phyloP scores from a whole-genome alignment of 805 yeast genomes.

The Yarrowia sp. region DNA sequence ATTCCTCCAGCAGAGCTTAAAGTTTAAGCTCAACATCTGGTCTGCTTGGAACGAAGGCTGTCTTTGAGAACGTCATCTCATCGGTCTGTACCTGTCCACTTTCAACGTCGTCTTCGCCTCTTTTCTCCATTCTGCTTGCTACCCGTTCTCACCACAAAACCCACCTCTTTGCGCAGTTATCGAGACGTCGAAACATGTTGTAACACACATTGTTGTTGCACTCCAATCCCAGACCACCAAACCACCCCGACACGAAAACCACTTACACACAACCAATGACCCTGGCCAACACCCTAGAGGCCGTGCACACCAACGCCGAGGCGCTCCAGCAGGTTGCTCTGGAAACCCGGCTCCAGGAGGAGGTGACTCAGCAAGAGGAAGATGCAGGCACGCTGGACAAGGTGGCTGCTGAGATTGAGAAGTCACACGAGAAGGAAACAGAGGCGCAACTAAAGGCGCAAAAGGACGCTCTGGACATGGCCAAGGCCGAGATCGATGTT shows the following conservation, averaged over 20 bases:
- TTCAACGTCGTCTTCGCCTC: not conserved
- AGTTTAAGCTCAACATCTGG: conserved; percentile 9
- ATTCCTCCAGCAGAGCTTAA: not conserved
- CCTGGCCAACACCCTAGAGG: not conserved
- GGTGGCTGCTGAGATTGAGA: not conserved
- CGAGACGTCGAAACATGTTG: conserved; percentile 8
- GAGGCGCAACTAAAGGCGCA: not conserved
- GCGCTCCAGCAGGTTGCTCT: not conserved
- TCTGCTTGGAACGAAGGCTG: not conserved
- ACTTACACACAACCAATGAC: not conserved
- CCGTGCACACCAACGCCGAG: conserved; percentile 1
- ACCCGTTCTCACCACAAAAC: no score
- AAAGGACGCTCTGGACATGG: not conserved
- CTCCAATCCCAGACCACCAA: not conserved
- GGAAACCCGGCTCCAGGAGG: not conserved
- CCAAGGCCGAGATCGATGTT: not conserved
- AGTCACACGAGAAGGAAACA: not conserved
- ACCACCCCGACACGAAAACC: not conserved
- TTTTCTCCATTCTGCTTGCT: not conserved
- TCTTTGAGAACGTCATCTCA: not conserved
- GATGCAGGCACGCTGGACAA: not conserved
- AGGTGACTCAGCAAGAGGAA: not conserved
- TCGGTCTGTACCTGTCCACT: not conserved
- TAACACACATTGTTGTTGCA: not conserved
- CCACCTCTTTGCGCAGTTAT: no score